Base-by-base conservation (phyloP, 768 basidiomycete species). In the Mycena amicta region DNA sequence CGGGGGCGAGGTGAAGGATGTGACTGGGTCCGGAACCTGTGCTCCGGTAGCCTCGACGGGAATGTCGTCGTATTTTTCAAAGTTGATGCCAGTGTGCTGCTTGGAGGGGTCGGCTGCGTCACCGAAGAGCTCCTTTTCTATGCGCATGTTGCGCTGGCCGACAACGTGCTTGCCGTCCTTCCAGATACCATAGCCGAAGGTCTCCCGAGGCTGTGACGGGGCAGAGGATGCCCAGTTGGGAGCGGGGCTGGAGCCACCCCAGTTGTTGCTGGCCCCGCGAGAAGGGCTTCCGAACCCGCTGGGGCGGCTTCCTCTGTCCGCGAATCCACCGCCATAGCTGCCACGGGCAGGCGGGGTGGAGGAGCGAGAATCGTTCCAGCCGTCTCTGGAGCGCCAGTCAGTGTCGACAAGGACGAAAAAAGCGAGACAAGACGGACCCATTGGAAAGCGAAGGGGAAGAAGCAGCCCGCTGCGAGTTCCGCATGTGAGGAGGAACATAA, bases 11-110 rank as follows among this genome's bases (percentile, higher is more conserved):
- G 89, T 90, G 78, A 99, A 99, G 39, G 86, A 83, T 62, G 74
- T 83, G 68, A 98, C 85, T 45, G 97, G 95, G 40, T 98, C 96
- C 60, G 97, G 97, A n/a, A 98, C 96, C 67, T 90, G 92, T 59
- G 88, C 87, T 66, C 97, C 97, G 50, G 96, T 98, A 31, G 95
- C 96, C 77, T 98, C 97, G 66, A 99, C 95, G 62, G 97, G 97
- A 70, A 99, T 99, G 72, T 98, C 96, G 75, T 97, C 97, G 69
- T 98, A 99, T 76, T 97, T 97, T 79, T 99, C 97, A 71, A 99
- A 99, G 79, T 99, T 99, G 79, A 99, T 98, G 62, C 97, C 97
- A 43, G 95, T 96, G 71, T 93, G 88, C 73, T 97, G 90, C 71
- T 92, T 92, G 58, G 86, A 86, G 23, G 89, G 85, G 72, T 98